Percentiles rank a stretch among this genome's conserved stretches.
Evolutionary conservation across 345 rosid genomes (phyloP).

Genomic region (Linum tenue): DNA sequence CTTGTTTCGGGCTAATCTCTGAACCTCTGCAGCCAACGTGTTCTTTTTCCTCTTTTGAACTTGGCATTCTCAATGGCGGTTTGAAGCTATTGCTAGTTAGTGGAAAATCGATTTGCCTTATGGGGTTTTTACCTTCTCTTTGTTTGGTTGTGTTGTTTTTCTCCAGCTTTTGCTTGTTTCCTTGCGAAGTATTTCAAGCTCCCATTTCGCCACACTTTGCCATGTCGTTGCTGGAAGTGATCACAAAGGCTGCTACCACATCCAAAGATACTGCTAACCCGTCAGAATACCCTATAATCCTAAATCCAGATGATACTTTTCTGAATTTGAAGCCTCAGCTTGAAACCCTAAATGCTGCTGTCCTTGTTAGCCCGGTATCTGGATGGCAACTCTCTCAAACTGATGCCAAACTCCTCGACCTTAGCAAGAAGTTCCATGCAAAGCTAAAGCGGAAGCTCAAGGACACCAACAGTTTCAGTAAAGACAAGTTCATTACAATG

Average conservation of each 20-base stretch:
- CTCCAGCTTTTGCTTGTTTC: too few species aligned
- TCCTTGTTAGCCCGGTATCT: conserved; percentile 43
- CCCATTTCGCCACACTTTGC: neutral
- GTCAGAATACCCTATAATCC: conserved; percentile 45
- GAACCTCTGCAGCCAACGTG: too few species aligned
- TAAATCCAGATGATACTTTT: conserved; percentile 42
- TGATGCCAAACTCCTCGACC: conserved; percentile 41
- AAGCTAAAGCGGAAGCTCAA: conserved; percentile 53
- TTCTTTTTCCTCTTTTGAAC: too few species aligned
- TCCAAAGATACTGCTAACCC: conserved; percentile 21
- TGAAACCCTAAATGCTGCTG: conserved; percentile 32
- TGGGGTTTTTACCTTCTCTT: too few species aligned
- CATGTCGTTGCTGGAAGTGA: conserved; percentile 64
- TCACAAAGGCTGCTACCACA: conserved; percentile 41
- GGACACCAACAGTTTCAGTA: conserved; percentile 37
- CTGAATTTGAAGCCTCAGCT: conserved; percentile 48
- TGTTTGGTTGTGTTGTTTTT: too few species aligned
- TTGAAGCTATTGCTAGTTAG: too few species aligned
- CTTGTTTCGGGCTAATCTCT: too few species aligned
- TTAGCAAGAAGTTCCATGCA: conserved; percentile 35
- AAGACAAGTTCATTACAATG: conserved; percentile 34
- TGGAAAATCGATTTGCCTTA: too few species aligned
- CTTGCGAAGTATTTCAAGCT: too few species aligned
- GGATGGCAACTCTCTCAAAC: conserved; percentile 50
- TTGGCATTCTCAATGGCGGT: too few species aligned